Conservation (phyloP, 1,139 yeast species). For the Candida sanyaensis region DNA sequence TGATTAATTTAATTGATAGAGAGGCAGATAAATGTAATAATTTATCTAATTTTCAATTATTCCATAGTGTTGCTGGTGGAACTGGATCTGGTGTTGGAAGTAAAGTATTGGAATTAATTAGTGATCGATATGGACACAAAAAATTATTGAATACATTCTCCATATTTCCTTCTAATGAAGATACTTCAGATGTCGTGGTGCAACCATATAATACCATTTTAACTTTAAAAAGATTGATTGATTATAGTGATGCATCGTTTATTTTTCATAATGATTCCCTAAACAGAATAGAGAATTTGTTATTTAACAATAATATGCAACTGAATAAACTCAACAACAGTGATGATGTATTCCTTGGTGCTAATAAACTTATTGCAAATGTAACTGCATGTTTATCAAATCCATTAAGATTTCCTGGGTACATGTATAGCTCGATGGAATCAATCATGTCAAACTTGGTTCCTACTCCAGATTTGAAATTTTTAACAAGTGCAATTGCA, state of each 20-base stretch:
- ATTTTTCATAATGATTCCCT: constrained; percentile 91
- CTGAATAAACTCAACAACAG: background rate
- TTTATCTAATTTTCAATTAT: constrained; percentile 82
- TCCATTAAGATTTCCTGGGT: constrained; percentile 88
- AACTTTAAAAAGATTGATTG: constrained; percentile 78
- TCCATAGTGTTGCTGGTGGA: constrained; percentile 98
- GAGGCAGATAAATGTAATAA: constrained; percentile 92
- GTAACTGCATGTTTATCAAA: constrained; percentile 85
- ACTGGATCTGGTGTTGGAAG: constrained; percentile 98
- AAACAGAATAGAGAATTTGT: constrained; percentile 59
- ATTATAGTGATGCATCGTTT: constrained; percentile 80
- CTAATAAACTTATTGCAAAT: constrained; percentile 83
- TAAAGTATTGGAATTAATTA: constrained; percentile 69
- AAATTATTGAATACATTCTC: constrained; percentile 84
- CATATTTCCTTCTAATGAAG: constrained; percentile 77
- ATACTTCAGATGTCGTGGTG: constrained; percentile 89
- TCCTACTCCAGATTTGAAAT: constrained; percentile 90
- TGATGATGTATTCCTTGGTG: constrained; percentile 59
- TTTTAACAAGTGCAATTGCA: constrained; percentile 81
- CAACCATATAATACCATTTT: constrained; percentile 92
- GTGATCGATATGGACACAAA: constrained; percentile 78
- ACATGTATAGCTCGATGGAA: constrained; percentile 84
- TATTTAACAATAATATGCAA: constrained; percentile 27
- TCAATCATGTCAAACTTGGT: constrained; percentile 80
- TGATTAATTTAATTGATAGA: constrained; percentile 81